Percentiles rank a stretch among this genome's conserved stretches.
Evolutionary conservation across 805 yeast species (phyloP).

Genomic region (Ogataea pini): DNA sequence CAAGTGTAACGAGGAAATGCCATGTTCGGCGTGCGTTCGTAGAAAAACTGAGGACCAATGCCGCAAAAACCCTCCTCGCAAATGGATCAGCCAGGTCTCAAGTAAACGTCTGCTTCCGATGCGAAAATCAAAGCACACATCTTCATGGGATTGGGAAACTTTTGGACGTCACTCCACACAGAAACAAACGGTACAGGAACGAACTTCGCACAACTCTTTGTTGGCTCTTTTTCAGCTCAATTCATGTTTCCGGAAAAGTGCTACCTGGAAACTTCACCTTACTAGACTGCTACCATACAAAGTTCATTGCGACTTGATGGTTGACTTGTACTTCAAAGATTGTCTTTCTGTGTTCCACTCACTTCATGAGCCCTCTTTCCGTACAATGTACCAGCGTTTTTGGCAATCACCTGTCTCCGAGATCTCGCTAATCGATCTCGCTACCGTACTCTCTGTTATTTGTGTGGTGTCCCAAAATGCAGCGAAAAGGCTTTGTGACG

Average conservation of each 20-base stretch:
- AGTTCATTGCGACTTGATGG: conserved; percentile 13
- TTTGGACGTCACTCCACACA: background rate
- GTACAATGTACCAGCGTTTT: conserved; percentile 1
- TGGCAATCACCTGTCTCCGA: conserved; percentile 10
- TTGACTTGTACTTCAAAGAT: conserved; percentile 11
- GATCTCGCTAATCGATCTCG: conserved; percentile 10
- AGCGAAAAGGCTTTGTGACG: conserved; percentile 4
- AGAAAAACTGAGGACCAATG: conserved; percentile 20
- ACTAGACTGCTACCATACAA: conserved; percentile 13
- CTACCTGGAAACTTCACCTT: conserved; percentile 13
- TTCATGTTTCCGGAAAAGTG: background rate
- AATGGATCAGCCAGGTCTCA: conserved; percentile 12
- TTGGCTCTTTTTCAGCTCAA: background rate
- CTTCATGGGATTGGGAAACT: conserved; percentile 8
- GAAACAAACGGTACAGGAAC: background rate
- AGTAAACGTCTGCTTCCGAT: background rate
- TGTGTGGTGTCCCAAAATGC: conserved; percentile 8
- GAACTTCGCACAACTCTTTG: conserved; percentile 4
- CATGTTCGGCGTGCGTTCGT: conserved; percentile 14
- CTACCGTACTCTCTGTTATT: conserved; percentile 13
- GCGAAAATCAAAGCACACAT: background rate
- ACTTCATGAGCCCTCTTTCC: conserved; percentile 15
- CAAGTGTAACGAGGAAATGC: conserved; percentile 17
- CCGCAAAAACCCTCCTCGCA: conserved; percentile 32
- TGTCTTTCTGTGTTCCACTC: conserved; percentile 7